These are phyloP conservation scores for Linnemannia zychae DNA, from an alignment of 192 early-diverging fungal genomes.

Conservation along the genomic window DNA sequence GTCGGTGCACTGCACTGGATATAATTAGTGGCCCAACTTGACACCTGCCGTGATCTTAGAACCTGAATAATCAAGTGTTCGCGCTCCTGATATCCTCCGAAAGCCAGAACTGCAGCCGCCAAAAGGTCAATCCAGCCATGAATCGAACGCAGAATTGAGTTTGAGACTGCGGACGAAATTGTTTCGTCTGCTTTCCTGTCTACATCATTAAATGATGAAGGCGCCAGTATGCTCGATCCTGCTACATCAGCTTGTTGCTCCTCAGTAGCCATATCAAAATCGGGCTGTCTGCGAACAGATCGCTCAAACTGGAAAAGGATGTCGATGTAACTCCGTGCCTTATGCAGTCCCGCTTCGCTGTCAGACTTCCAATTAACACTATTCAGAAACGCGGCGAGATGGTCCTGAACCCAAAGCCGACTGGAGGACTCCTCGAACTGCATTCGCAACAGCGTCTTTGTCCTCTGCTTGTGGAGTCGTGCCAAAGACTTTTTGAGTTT, in stretches of 20 bases:
- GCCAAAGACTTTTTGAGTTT: slow-evolving; percentile 45
- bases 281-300: slow-evolving; percentile 43
- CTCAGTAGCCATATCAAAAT: slow-evolving; percentile 27
- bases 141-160: slow-evolving; percentile 33
- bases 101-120: slow-evolving; percentile 24
- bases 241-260: slow-evolving; percentile 2
- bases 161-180: neutral
- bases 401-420: slow-evolving; percentile 47
- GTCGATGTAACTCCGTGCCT: slow-evolving; percentile 31
- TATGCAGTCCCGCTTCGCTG: slow-evolving; percentile 1
- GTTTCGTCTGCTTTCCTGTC: neutral
- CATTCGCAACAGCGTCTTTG: slow-evolving; percentile 26
- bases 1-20: slow-evolving; percentile 39
- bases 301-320: slow-evolving; percentile 53
- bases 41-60: slow-evolving; percentile 12
- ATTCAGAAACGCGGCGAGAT: slow-evolving; percentile 28
- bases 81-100: slow-evolving; percentile 16
- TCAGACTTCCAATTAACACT: slow-evolving; percentile 1
- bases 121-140: slow-evolving; percentile 44
- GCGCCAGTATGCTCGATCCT: neutral
- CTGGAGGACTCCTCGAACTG: slow-evolving; percentile 45
- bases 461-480: slow-evolving; percentile 36
- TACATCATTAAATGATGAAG: neutral
- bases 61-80: slow-evolving; percentile 46
- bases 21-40: slow-evolving; percentile 29